Base-by-base conservation (phyloP, 1,284 basidiomycete genomes). In the Malassezia obtusa region DNA sequence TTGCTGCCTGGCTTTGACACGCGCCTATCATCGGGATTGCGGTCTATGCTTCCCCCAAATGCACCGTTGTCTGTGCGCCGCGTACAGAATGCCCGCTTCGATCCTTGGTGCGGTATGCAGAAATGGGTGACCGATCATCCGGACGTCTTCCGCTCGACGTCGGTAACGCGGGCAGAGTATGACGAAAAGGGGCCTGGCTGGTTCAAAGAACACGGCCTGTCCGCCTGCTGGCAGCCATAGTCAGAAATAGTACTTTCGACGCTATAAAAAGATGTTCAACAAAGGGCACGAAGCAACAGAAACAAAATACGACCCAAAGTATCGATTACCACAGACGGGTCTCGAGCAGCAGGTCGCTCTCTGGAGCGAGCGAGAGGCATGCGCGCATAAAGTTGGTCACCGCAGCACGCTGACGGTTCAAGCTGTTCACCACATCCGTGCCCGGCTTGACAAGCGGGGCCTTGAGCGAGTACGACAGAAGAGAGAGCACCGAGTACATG, bases 361-460 rank as follows among this genome's bases (percentile, higher is more conserved):
- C 68, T 45, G 71, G 71, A 26, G 64, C 61, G 4, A 72, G 59
- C 36, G 69, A 65, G 12, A 75, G 49, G 52, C 64, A 64, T 31
- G 69, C 74, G 31, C 88, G 87, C 73, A 92, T 78, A 82, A 91
- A 91, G 58, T 82, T 80, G 77, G 95, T 92, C 60, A 95, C 83
- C 19, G 88, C 92, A 59, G 89, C 87, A 71, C 90, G 83, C 80
- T 98, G 92, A 75, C 91, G 83, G 77, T 84, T 86, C 64, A 96
- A 81, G 68, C 84, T 86, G 83, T 98, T 98, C 77, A 96, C 86
- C 63, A 95, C 89, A 68, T 89, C 87, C 40, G 85, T 85, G 59
- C 80, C 91, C 60, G 89, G 90, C 82, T 96, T 96, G 78, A 94
- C 90, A 65, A 95, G 82, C 25, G 92, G 90, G 0, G 92, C 91